Conservation (phyloP, 2,329 filamentous ascomycete genomes). For the Xylariaceae sp. region DNA sequence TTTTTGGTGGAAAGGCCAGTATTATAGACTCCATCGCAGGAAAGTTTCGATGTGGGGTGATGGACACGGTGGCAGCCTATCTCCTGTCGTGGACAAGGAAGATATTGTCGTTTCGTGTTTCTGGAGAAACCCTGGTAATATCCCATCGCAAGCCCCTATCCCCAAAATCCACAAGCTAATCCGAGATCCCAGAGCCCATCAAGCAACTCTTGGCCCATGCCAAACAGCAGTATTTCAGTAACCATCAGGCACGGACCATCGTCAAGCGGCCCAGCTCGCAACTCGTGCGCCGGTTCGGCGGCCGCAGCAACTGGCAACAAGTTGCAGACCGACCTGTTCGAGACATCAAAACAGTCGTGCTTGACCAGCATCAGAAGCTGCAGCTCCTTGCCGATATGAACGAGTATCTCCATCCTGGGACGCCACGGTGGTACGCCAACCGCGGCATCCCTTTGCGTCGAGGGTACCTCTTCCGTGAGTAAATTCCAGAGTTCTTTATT, state of each 20-base stretch:
- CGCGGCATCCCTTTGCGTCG: constrained; percentile 75
- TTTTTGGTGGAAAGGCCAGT: constrained; percentile 58
- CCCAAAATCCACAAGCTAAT: constrained; percentile 6
- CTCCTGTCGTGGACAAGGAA: constrained; percentile 54
- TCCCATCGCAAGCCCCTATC: background rate
- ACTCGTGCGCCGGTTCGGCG: constrained; percentile 48
- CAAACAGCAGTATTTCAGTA: constrained; percentile 54
- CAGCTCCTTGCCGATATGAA: constrained; percentile 72
- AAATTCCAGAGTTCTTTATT: no score
- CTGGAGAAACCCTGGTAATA: constrained; percentile 47
- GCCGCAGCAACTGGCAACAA: constrained; percentile 54
- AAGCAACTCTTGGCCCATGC: constrained; percentile 58
- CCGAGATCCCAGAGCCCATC: constrained; percentile 47
- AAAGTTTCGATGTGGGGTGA: constrained; percentile 47
- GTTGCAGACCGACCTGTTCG: constrained; percentile 67
- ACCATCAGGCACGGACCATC: constrained; percentile 58
- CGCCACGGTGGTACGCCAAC: constrained; percentile 72
- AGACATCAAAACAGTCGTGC: constrained; percentile 74
- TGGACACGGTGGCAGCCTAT: constrained; percentile 34
- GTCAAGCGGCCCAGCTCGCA: constrained; percentile 57
- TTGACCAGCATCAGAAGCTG: constrained; percentile 68
- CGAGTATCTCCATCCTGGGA: constrained; percentile 73
- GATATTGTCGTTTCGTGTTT: constrained; percentile 58
- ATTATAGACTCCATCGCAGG: constrained; percentile 52
- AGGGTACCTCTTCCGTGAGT: constrained; percentile 77